phyloP scores from a whole-genome alignment of 1,139 yeast species.

The Kluyveromyces sp. region DNA sequence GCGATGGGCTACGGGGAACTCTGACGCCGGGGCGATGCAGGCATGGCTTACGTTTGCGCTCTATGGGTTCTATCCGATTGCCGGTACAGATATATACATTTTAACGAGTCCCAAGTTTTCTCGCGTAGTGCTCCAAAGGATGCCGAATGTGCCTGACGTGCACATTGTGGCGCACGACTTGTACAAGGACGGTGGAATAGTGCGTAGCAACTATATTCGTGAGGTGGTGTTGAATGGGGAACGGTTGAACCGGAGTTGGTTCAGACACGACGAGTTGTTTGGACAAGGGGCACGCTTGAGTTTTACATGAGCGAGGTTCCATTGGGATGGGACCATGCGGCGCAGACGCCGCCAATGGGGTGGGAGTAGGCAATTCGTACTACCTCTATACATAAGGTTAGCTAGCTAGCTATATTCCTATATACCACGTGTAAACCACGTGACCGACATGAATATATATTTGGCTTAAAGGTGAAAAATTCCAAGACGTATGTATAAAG shows the following conservation, averaged over 20 bases:
- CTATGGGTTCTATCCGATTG: slow-evolving; percentile 34
- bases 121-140: slow-evolving; percentile 24
- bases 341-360: slow-evolving; percentile 12
- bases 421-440: no score
- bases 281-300: slow-evolving; percentile 24
- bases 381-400: no score
- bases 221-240: slow-evolving; percentile 31
- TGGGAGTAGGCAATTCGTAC: not conserved
- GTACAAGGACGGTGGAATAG: slow-evolving; percentile 14
- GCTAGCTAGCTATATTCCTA: no score
- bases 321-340: slow-evolving; percentile 12
- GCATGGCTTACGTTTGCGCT: slow-evolving; percentile 35
- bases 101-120: slow-evolving; percentile 33
- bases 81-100: slow-evolving; percentile 35
- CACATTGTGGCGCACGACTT: slow-evolving; percentile 29
- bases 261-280: slow-evolving; percentile 32
- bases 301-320: slow-evolving; percentile 12
- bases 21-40: slow-evolving; percentile 39
- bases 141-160: slow-evolving; percentile 25
- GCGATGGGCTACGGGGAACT: slow-evolving; percentile 33
- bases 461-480: no score
- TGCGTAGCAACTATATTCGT: slow-evolving; percentile 25
- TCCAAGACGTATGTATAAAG: no score
- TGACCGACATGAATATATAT: no score
- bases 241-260: slow-evolving; percentile 30